Base-by-base conservation (phyloP, 768 basidiomycete genomes). In the Lanmaoa rubissima region DNA sequence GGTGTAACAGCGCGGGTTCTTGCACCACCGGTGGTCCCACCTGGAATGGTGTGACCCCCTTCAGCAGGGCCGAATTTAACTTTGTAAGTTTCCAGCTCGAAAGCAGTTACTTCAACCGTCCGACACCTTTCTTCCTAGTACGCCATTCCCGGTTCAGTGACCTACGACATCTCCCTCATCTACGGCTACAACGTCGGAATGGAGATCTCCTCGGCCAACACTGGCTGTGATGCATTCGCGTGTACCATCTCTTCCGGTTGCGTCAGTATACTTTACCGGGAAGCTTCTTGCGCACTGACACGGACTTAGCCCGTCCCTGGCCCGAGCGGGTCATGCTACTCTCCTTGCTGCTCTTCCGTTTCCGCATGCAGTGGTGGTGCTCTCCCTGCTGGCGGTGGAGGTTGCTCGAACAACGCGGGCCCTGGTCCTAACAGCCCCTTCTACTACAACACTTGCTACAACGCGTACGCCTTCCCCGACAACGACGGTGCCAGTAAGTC, bases 141-240 rank as follows among this genome's bases (percentile, higher is more conserved):
- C 7, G 59, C 71, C 13, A 62, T 66, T 13, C 61, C 69, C 2
- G 69, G 69, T 7, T 42, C 39, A 2, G 69, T 70, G 45, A 73
- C 71, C 44, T 70, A 70, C 26, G 71, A 73, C 32, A 72, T 73
- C 24, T 73, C 69, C 19, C 61, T 70, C 48, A 73, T 70, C 55
- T 73, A 73, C 11, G 71, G 69, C 0, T 70, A 70, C 54, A 73
- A 73, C 13, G 69, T 73, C 19, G 69, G 69, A 31, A 70, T 70
- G 71, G n/a, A 73, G 46, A 73, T 70, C 14, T 73, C 69, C 21
- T 71, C 71, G 0, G 51, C 62, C 1, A 65, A 73, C 38, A 0
- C 11, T 2, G 44, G 52, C 49, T 70, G 69, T n/a, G 69, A 71
- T 12, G 60, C 57, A 16, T 70, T 67, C 28, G 69, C 71, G n/a